Conservation (phyloP, 495 filamentous ascomycete genomes). For the Penicillium waksmanii region DNA sequence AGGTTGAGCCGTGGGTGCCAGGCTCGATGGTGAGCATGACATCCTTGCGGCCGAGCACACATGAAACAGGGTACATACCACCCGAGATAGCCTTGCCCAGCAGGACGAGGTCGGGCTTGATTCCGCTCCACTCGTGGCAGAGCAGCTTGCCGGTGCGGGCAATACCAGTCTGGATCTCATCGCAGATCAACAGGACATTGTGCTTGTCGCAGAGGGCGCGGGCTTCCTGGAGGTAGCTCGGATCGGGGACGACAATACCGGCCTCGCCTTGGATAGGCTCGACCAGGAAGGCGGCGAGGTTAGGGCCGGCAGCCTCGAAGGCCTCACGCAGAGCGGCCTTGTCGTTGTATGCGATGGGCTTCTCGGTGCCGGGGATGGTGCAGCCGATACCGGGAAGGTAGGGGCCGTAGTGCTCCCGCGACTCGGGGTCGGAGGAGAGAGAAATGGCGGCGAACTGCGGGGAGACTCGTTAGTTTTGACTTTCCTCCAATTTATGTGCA, state of each 20-base stretch:
- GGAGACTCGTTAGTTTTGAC: no score
- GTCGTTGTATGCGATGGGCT: constrained; percentile 82
- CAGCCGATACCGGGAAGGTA: constrained; percentile 89
- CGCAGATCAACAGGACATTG: constrained; percentile 93
- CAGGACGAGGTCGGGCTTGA: constrained; percentile 93
- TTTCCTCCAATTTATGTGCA: no score
- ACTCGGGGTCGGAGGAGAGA: constrained; percentile 92
- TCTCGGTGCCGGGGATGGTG: constrained; percentile 73
- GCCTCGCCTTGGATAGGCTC: constrained; percentile 99
- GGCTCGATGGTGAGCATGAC: constrained; percentile 98
- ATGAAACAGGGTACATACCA: constrained; percentile 98
- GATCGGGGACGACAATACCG: constrained; percentile 92
- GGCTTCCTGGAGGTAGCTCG: constrained; percentile 83
- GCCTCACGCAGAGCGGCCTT: constrained; percentile 78
- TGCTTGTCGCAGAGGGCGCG: constrained; percentile 87
- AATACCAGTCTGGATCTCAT: constrained; percentile 98
- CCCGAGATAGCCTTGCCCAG: constrained; percentile 97
- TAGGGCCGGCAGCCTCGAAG: constrained; percentile 76
- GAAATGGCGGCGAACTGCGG: constrained; percentile 89
- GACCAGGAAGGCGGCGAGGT: constrained; percentile 91
- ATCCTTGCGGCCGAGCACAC: constrained; percentile 84
- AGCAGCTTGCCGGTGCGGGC: constrained; percentile 91
- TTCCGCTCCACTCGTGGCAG: constrained; percentile 90
- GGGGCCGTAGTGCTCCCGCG: constrained; percentile 94
- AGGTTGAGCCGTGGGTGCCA: constrained; percentile 95